Percentiles rank a stretch among this genome's conserved stretches.
These are phyloP conservation scores for Arabidopsis arenosa DNA, from an alignment of 345 rosid species.

Conservation along the genomic window DNA sequence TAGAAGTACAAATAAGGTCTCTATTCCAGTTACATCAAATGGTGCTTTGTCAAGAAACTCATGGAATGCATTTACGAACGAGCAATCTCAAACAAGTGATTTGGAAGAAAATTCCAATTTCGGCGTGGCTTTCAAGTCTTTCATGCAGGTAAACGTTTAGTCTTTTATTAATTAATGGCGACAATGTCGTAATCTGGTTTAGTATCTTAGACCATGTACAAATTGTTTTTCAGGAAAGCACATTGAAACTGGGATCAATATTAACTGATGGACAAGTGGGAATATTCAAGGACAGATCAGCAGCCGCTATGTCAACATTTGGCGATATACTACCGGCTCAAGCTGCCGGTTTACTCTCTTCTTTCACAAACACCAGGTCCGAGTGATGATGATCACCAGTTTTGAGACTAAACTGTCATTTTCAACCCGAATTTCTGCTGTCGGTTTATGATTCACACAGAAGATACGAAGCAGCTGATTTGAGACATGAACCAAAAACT, in stretches of 20 bases:
- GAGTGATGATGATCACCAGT: slow-evolving; percentile 54
- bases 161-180: slow-evolving; percentile 2
- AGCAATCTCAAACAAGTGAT: slow-evolving; percentile 65
- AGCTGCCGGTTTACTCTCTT: slow-evolving; percentile 97
- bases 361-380: slow-evolving; percentile 75
- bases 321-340: slow-evolving; percentile 96
- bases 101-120: slow-evolving; percentile 70
- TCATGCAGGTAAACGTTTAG: slow-evolving; percentile 73
- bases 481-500: slow-evolving; percentile 20
- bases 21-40: slow-evolving; percentile 56
- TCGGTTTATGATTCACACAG: slow-evolving; percentile 6
- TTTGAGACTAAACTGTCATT: slow-evolving; percentile 24
- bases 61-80: slow-evolving; percentile 72
- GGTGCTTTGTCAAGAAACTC: slow-evolving; percentile 63
- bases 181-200: neutral
- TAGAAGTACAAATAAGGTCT: slow-evolving; percentile 65
- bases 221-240: slow-evolving; percentile 76
- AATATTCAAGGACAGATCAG: slow-evolving; percentile 95
- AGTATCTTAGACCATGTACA: neutral
- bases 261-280: slow-evolving; percentile 97
- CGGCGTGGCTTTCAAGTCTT: slow-evolving; percentile 84
- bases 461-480: slow-evolving; percentile 27
- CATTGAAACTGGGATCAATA: slow-evolving; percentile 88
- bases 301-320: slow-evolving; percentile 94
- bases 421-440: neutral